Evolutionary conservation across 495 filamentous ascomycete genomes (phyloP), one percentile per base, ranked within the genome.

Genomic region (Penicillium herquei): DNA sequence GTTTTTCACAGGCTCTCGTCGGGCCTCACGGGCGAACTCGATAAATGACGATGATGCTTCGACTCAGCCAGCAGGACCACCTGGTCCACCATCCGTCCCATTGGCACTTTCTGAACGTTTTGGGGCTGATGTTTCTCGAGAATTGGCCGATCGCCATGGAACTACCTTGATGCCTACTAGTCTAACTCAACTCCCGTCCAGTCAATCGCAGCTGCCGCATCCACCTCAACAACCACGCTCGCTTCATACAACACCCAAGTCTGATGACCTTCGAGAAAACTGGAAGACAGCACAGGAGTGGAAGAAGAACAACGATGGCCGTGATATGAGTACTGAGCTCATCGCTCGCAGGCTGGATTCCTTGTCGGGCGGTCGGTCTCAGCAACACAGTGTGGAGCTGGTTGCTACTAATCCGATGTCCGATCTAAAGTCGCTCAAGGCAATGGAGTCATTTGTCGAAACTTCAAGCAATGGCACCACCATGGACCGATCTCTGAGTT

Each of bases 1-100:
- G 2, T 58, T 74, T 6, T 73, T 76, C 53, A 70, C 69, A 3
- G 52, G 62, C 32, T 67, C 68, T 34, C 63, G 70, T 39, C 70
- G 62, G 18, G 56, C 58, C 18, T 76, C 70, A 9, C 64, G 71
- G 40, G 64, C 64, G 37, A 69, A 57, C 45, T 72, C 71, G 31
- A 30, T 56, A 11, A 58, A 62, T 49, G 64, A 43, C 39, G 61
- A 46, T 37, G 69, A 71, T 4, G 9, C 41, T 44, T 26, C 21
- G 10, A 43, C 32, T 13, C 49, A 58, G n/a, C 49, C 26, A 32
- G 34, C n/a, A 26, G 46, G 40, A 59, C 48, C 30, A 21, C 41
- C 41, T 33, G 30, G 56, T 21, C 57, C 65, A 13, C 60, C 67
- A 7, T 57, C 53, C 39, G 45, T 74, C 4, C 59, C 67, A 26